These are phyloP conservation scores for Mycena sanguinolenta DNA, from an alignment of 768 basidiomycete genomes.

Conservation along the genomic window DNA sequence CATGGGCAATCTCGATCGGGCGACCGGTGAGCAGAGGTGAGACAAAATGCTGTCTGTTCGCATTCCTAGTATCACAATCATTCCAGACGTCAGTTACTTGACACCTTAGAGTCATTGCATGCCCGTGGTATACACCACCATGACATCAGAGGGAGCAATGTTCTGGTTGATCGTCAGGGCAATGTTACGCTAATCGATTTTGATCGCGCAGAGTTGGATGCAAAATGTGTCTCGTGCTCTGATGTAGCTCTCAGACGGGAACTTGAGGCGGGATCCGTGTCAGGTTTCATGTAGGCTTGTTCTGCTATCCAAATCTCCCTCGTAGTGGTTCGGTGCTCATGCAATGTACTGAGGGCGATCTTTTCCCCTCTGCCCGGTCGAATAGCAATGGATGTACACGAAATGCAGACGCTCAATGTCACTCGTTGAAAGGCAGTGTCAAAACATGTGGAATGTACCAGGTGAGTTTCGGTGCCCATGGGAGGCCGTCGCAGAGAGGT, in stretches of 20 bases:
- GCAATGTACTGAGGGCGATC: too few relatives aligned
- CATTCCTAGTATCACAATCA: not conserved
- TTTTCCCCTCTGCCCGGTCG: too few relatives aligned
- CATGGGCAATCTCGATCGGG: constrained; percentile 10
- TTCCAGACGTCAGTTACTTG: constrained; percentile 9
- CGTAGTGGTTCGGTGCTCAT: too few relatives aligned
- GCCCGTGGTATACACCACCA: constrained; percentile 17
- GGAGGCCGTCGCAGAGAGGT: too few relatives aligned
- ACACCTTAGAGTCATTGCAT: constrained; percentile 9
- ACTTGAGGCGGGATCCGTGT: constrained; percentile 12
- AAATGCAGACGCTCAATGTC: too few relatives aligned
- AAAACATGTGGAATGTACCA: too few relatives aligned
- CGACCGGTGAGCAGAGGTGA: constrained; percentile 15
- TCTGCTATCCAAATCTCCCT: constrained; percentile 12
- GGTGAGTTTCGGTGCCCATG: too few relatives aligned
- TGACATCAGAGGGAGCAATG: constrained; percentile 15
- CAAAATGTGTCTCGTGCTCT: not conserved
- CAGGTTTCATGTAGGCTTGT: constrained; percentile 9
- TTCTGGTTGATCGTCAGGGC: not conserved
- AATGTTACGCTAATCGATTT: constrained; percentile 8
- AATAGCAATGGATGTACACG: too few relatives aligned
- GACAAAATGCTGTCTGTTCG: constrained; percentile 6
- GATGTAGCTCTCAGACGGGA: constrained; percentile 13
- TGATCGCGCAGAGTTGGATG: constrained; percentile 17
- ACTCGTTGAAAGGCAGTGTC: too few relatives aligned